Evolutionary conservation across 164 flowering plant genomes (phyloP), one percentile per base, ranked within the genome.

Genomic region (Houttuynia cordata): DNA sequence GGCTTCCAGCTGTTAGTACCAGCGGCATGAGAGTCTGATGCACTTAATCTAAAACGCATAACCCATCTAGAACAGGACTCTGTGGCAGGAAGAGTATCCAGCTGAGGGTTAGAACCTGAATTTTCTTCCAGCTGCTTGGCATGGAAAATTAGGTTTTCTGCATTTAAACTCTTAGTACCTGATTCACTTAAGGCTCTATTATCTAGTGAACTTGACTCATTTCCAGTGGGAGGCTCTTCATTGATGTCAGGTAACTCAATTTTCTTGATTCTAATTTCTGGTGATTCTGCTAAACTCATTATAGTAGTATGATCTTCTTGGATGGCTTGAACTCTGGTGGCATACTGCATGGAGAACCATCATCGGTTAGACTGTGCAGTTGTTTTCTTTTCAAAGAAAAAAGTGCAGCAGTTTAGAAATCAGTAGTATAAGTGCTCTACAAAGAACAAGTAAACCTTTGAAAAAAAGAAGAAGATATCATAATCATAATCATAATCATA

Each of bases 111-210:
- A 34, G 73, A 64, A 53, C 70, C 68, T 24, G 69, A 66, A 63
- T 57, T 53, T 24, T 47, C 68, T 8, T 75, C 70, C 45, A 64
- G 71, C 42, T 67, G 71, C 53, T 75, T 77, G 52, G 70, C 64
- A 59, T 75, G 63, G 12, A 78, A 67, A 60, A 79, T 70, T n/a
- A 82, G 74, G 56, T 67, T 65, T 8, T 80, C 85, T 47, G 71
- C 66, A 58, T 77, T 87, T 68, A 91, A 72, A 70, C 87, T 87
- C 63, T 83, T 83, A 53, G 96, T 85, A 65, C 73, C 77, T 25
- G 91, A 88, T 30, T 81, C 24, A 66, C 79, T 81, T 24, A 79
- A 70, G 42, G 74, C 82, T 47, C 59, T 65, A 20, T 67, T 62
- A 10, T 73, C 76, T 14, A 53, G 52, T n/a, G 72, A 61, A 58